Evolutionary conservation across 2,329 filamentous ascomycete genomes (phyloP).

Genomic region (Sporothrix curviconia): DNA sequence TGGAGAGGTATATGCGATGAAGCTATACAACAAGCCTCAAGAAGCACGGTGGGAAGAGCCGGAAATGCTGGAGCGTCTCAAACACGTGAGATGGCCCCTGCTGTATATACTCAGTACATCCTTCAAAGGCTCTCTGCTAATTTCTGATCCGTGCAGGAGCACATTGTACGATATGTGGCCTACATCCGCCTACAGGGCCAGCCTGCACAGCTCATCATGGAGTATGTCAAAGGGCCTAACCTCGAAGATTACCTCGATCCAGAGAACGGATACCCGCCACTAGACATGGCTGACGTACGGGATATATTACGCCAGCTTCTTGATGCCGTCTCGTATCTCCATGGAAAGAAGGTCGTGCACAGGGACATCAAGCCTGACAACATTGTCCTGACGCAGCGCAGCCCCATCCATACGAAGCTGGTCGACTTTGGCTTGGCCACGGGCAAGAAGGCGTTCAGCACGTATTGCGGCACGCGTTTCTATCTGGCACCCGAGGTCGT

Average conservation of each 20-base stretch:
- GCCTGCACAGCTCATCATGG: slow-evolving; percentile 11
- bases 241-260: not conserved
- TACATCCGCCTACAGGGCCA: not conserved
- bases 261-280: not conserved
- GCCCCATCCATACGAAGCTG: slow-evolving; percentile 6
- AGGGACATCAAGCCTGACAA: slow-evolving; percentile 18
- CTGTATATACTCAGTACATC: too few species aligned
- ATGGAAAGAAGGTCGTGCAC: slow-evolving; percentile 2
- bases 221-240: slow-evolving; percentile 7
- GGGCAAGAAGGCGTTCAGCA: not conserved
- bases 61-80: not conserved
- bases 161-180: slow-evolving; percentile 10
- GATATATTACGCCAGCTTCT: slow-evolving; percentile 11
- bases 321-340: slow-evolving; percentile 8
- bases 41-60: not conserved
- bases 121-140: too few species aligned
- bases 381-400: slow-evolving; percentile 3
- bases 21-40: slow-evolving; percentile 7
- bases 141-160: not conserved
- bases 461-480: slow-evolving; percentile 4
- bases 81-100: not conserved
- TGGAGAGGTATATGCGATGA: slow-evolving; percentile 8
- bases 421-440: slow-evolving; percentile 14
- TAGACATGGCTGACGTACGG: not conserved
- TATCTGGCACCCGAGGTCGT: slow-evolving; percentile 5